Evolutionary conservation across 805 yeast genomes (phyloP).

Genomic region (Saccharomyces mikatae): DNA sequence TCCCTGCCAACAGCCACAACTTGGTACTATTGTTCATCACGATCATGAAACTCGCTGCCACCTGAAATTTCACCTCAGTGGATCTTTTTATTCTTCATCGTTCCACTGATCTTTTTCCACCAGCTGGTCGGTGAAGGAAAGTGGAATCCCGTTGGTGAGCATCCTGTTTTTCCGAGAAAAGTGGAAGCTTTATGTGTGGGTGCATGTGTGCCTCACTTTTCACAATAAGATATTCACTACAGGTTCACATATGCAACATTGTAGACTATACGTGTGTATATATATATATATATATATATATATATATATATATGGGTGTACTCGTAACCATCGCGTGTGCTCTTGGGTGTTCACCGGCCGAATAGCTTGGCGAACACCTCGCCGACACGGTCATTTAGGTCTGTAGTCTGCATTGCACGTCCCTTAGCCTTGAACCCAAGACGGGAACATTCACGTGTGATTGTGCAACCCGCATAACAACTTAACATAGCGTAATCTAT

Average conservation of each 20-base stretch:
- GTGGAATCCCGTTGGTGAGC: not conserved
- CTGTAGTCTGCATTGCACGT: slow-evolving; percentile 79
- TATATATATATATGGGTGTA: not conserved
- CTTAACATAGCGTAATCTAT: slow-evolving; percentile 40
- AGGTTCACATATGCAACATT: too few relatives aligned
- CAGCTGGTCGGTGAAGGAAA: not conserved
- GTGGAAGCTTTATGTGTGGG: not conserved
- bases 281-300: not conserved
- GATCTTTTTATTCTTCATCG: not conserved
- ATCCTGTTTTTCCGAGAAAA: not conserved
- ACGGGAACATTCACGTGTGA: slow-evolving; percentile 58
- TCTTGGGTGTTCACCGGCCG: not conserved
- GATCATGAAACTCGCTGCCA: not conserved
- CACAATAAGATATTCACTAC: too few relatives aligned
- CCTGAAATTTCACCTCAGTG: not conserved
- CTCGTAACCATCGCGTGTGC: not conserved
- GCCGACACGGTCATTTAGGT: slow-evolving; percentile 63
- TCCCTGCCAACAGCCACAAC: not conserved
- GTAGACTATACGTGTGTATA: not conserved
- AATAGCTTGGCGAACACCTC: slow-evolving; percentile 48
- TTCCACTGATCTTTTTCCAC: not conserved
- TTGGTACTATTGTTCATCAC: not conserved
- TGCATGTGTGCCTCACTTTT: not conserved
- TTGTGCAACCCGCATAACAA: slow-evolving; percentile 61
- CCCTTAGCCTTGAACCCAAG: slow-evolving; percentile 59